Evolutionary conservation across 257 asterid genomes (phyloP).

Genomic region (Nicotiana undulata): DNA sequence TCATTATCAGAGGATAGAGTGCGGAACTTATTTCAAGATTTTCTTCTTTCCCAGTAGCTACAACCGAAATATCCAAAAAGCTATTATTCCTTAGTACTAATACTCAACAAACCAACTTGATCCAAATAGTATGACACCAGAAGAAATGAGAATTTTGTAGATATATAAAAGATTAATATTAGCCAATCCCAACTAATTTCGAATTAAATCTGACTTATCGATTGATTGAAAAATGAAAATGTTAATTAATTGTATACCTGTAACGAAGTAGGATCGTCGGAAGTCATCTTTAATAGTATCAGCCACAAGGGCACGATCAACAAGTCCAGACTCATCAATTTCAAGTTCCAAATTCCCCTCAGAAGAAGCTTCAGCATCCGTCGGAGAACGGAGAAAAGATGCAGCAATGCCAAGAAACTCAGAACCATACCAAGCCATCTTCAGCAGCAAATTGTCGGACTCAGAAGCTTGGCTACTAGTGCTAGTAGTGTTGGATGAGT

Average conservation of each 20-base stretch:
- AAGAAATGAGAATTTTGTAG: neutral
- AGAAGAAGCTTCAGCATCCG: conserved; percentile 15
- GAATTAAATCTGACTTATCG: neutral
- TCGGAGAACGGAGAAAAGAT: conserved; percentile 60
- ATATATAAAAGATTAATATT: too few species aligned
- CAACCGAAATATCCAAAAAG: neutral
- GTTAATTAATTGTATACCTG: conserved; percentile 34
- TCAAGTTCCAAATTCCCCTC: conserved; percentile 29
- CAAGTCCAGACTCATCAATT: conserved; percentile 44
- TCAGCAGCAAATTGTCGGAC: conserved; percentile 62
- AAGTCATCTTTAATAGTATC: conserved; percentile 67
- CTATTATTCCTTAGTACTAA: neutral
- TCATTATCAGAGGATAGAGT: neutral
- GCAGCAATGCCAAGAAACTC: conserved; percentile 88
- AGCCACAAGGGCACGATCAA: conserved; percentile 51
- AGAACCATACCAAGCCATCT: conserved; percentile 83
- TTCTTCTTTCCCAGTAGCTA: neutral
- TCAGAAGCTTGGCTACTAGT: conserved; percentile 14
- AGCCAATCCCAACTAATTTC: neutral
- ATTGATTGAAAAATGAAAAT: neutral
- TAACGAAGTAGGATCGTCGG: conserved; percentile 74
- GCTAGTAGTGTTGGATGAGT: conserved; percentile 12
- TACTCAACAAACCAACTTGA: neutral
- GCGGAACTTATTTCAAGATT: neutral
- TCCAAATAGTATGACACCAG: neutral